Percentiles rank a stretch among this genome's conserved stretches.
These are phyloP conservation scores for Quercus bicolor DNA, from an alignment of 306 rosid species.

Conservation along the genomic window DNA sequence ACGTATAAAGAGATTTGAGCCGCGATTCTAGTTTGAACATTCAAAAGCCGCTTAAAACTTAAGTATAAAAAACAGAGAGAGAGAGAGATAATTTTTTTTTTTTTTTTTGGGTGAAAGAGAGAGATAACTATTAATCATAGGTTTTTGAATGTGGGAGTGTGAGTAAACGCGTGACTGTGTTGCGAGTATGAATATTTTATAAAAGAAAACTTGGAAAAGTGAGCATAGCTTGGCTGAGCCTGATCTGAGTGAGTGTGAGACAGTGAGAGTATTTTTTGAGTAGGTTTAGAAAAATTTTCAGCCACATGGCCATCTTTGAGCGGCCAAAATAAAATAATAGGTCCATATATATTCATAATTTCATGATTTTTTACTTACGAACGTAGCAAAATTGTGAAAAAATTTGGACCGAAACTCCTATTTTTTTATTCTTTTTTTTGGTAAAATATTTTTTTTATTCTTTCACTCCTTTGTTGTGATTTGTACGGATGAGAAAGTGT, in stretches of 20 bases:
- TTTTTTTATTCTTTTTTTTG: too few relatives aligned
- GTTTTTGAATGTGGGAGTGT: constrained; percentile 34
- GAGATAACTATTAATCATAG: not conserved
- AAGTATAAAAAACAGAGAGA: not conserved
- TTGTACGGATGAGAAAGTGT: not conserved
- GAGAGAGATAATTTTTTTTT: not conserved
- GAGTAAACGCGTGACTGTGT: constrained; percentile 24
- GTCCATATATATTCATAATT: accelerated
- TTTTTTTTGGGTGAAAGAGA: not conserved
- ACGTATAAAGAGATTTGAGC: constrained; percentile 10
- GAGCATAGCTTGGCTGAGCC: too few relatives aligned
- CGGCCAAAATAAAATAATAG: accelerated
- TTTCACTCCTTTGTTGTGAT: not conserved
- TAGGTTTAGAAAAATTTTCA: too few relatives aligned
- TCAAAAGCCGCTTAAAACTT: constrained; percentile 8
- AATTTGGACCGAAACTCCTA: too few relatives aligned
- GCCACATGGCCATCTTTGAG: accelerated
- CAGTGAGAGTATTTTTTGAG: too few relatives aligned
- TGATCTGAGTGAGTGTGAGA: too few relatives aligned
- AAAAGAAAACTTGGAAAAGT: too few relatives aligned
- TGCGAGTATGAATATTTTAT: not conserved
- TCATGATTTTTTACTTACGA: too few relatives aligned
- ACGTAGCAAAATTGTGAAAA: too few relatives aligned
- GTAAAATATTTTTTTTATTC: too few relatives aligned
- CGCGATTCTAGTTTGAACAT: constrained; percentile 40